Evolutionary conservation across 495 filamentous ascomycete genomes (phyloP).

Genomic region (Polyplosphaeria fusca): DNA sequence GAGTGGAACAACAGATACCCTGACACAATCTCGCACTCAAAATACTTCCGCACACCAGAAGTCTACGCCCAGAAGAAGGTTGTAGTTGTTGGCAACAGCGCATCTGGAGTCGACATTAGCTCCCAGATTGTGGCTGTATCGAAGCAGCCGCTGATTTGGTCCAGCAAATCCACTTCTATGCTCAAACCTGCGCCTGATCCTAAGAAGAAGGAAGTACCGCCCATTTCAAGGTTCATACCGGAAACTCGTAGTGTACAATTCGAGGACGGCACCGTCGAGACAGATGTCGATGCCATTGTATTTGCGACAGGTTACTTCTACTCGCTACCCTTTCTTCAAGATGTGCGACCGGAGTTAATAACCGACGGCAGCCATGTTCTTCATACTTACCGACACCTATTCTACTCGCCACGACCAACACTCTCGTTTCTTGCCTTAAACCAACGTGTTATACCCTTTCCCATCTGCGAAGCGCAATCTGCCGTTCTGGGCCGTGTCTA

Average conservation of each 20-base stretch:
- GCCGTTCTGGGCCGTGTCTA: slow-evolving; percentile 73
- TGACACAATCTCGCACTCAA: slow-evolving; percentile 72
- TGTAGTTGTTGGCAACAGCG: slow-evolving; percentile 72
- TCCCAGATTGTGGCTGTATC: slow-evolving; percentile 62
- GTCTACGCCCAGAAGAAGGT: slow-evolving; percentile 61
- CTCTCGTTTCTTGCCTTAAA: slow-evolving; percentile 73
- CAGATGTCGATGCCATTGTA: slow-evolving; percentile 61
- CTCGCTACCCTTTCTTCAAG: slow-evolving; percentile 65
- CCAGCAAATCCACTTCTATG: slow-evolving; percentile 48
- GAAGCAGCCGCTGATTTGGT: slow-evolving; percentile 52
- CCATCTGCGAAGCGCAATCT: slow-evolving; percentile 72
- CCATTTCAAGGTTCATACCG: slow-evolving; percentile 57
- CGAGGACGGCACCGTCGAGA: slow-evolving; percentile 53
- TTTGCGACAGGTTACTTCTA: slow-evolving; percentile 77
- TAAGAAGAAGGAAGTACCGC: slow-evolving; percentile 54
- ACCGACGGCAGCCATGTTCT: slow-evolving; percentile 65
- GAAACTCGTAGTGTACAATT: slow-evolving; percentile 52
- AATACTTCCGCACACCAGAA: slow-evolving; percentile 65
- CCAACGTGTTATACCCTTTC: slow-evolving; percentile 81
- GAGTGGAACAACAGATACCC: slow-evolving; percentile 60
- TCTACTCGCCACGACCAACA: slow-evolving; percentile 72
- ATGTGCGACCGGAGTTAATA: slow-evolving; percentile 57
- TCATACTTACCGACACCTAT: slow-evolving; percentile 72
- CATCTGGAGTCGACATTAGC: slow-evolving; percentile 78
- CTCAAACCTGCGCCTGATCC: slow-evolving; percentile 25